A percentile compares a stretch with the other conserved stretches of the same genome.
Conservation (phyloP, 208 protist genomes). For the Plasmodiophora brassicae region DNA sequence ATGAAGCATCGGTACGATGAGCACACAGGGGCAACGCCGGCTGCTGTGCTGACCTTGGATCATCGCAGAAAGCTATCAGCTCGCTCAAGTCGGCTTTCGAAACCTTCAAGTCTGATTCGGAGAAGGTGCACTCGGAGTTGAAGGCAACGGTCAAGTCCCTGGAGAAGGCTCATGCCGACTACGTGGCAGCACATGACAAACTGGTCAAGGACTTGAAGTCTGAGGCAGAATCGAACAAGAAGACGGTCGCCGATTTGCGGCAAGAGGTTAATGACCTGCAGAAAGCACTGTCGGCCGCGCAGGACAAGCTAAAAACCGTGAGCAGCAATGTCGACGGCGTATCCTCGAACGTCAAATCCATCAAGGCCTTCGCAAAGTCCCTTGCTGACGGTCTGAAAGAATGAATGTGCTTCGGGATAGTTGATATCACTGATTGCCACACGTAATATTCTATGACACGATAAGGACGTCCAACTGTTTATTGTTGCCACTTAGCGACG, state of each 20-base stretch:
- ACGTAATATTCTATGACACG: too few species aligned
- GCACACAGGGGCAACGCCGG: too few species aligned
- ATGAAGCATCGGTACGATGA: too few species aligned
- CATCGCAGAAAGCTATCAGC: too few species aligned
- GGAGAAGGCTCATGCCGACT: background rate
- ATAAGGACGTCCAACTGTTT: too few species aligned
- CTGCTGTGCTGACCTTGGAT: too few species aligned
- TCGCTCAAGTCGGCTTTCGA: background rate
- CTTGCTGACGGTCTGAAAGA: background rate
- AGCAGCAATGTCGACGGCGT: background rate
- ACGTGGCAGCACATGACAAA: background rate
- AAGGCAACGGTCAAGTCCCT: background rate
- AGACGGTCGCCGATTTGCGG: background rate
- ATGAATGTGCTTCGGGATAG: too few species aligned
- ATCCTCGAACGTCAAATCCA: background rate
- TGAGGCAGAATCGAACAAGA: background rate
- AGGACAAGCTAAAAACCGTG: background rate
- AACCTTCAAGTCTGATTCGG: background rate
- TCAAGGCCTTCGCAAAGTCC: slow-evolving; percentile 18
- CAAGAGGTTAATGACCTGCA: background rate
- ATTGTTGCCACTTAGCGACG: too few species aligned
- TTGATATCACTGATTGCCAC: too few species aligned
- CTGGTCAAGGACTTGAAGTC: background rate
- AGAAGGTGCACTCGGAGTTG: background rate
- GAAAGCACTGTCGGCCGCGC: background rate